Evolutionary conservation across 768 basidiomycete genomes (phyloP), one percentile per base, ranked within the genome.

Genomic region (Leucosporidium creatinivorum): DNA sequence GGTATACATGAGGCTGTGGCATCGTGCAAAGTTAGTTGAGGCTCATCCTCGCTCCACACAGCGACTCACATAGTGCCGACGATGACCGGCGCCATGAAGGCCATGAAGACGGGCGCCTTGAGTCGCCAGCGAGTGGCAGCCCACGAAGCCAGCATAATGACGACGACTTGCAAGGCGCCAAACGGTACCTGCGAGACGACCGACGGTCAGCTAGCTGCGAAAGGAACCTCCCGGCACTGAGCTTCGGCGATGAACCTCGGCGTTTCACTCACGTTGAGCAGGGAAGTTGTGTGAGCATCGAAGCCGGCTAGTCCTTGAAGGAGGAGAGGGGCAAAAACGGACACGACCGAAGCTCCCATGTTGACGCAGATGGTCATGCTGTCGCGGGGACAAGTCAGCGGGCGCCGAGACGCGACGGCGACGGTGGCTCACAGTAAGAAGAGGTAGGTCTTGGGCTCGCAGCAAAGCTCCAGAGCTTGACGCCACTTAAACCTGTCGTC

Each of bases 121-220:
- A 28, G 21, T 1, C 21, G 21, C 21, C 21, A 58, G 9, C 56
- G 23, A 12, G 30, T 31, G 5, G 56, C 56, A 15, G 21, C 21
- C 56, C 56, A 58, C 2, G 56, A 26, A 9, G 30, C 23, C 2
- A 39, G 30, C 6, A 58, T 15, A 18, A 39, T 58, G 56, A 58
- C 25, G 36, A 18, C 18, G 28, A 77, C 25, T 61, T 77, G 76
- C 0, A 73, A 51, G 61, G 67, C 69, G 47, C 76, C 76, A 51
- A 26, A 51, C 13, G 23, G 50, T 3, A 51, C 50, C 50, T 51
- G 50, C 50, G 17, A 17, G n/a, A 23, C 3, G 17, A n/a, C 3
- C 3, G 23, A 8, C 3, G 25, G 21, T 51, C 17, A 23, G 50
- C 50, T 6, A 13, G 23, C 23, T 5, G 50, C 15, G n/a, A n/a